Conservation (phyloP, 2,329 filamentous ascomycete genomes). For the Cordyceps javanica region DNA sequence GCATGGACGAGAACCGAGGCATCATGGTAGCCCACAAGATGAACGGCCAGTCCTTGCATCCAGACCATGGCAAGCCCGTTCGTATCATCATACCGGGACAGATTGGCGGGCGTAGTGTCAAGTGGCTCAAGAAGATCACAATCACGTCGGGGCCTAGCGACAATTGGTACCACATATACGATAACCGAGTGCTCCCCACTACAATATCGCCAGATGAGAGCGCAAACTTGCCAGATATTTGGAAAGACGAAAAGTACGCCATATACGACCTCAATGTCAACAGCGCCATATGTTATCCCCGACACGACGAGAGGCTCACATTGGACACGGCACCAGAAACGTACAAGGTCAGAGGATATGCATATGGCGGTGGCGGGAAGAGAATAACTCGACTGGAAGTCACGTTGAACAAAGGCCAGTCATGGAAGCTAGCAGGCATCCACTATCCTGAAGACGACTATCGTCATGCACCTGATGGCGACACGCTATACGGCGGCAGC, state of each 20-base stretch:
- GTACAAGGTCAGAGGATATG: slow-evolving; percentile 73
- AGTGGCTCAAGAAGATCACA: slow-evolving; percentile 81
- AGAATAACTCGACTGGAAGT: slow-evolving; percentile 77
- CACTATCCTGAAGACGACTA: slow-evolving; percentile 84
- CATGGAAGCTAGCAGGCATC: slow-evolving; percentile 72
- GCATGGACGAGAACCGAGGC: slow-evolving; percentile 72
- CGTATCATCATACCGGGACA: slow-evolving; percentile 82
- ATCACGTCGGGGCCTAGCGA: slow-evolving; percentile 74
- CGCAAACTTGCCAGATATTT: slow-evolving; percentile 66
- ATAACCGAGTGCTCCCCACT: slow-evolving; percentile 84
- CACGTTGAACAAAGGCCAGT: slow-evolving; percentile 74
- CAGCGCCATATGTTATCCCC: slow-evolving; percentile 72
- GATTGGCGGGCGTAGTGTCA: slow-evolving; percentile 87
- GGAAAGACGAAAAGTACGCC: slow-evolving; percentile 84
- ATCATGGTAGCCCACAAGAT: slow-evolving; percentile 86
- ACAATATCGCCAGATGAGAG: slow-evolving; percentile 78
- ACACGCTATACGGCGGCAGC: slow-evolving; percentile 65
- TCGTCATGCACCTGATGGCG: slow-evolving; percentile 51
- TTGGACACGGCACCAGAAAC: slow-evolving; percentile 36
- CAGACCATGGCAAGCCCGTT: slow-evolving; percentile 82
- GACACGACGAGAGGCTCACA: slow-evolving; percentile 64
- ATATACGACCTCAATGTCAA: slow-evolving; percentile 91
- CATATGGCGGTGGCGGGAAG: slow-evolving; percentile 82
- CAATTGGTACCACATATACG: slow-evolving; percentile 94
- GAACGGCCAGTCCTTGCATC: slow-evolving; percentile 75